phyloP scores from a whole-genome alignment of 2,329 filamentous ascomycete genomes.

The Apiospora marii region DNA sequence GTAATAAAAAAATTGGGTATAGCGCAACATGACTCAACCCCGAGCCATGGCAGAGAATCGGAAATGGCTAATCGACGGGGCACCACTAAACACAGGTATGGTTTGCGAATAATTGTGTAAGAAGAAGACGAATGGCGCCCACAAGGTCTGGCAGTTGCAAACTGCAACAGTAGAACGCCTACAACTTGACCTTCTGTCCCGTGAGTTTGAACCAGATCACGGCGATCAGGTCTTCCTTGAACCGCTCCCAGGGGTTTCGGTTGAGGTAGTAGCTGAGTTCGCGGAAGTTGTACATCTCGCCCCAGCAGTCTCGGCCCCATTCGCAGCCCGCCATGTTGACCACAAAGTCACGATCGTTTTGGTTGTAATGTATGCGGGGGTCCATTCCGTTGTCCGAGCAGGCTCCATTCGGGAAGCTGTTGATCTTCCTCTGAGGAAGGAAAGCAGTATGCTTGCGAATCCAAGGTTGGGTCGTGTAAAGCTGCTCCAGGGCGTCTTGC shows the following conservation, averaged over 20 bases:
- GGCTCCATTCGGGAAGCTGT: slow-evolving; percentile 90
- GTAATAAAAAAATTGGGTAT: slow-evolving; percentile 15
- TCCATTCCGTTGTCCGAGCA: slow-evolving; percentile 82
- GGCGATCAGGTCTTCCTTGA: slow-evolving; percentile 72
- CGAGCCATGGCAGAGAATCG: slow-evolving; percentile 21
- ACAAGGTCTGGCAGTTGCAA: not conserved
- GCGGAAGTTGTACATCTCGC: slow-evolving; percentile 95
- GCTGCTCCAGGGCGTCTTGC: slow-evolving; percentile 91
- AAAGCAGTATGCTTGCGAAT: slow-evolving; percentile 88
- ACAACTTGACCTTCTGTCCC: slow-evolving; percentile 66
- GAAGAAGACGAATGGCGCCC: not conserved
- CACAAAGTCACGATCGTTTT: slow-evolving; percentile 87
- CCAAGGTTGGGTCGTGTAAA: slow-evolving; percentile 93
- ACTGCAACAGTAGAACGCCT: slow-evolving; percentile 27
- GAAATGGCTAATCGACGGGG: slow-evolving; percentile 4
- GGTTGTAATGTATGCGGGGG: slow-evolving; percentile 82
- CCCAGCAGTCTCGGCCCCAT: slow-evolving; percentile 97
- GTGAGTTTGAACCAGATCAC: slow-evolving; percentile 70
- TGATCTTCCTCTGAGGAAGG: slow-evolving; percentile 89
- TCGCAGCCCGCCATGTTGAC: slow-evolving; percentile 99
- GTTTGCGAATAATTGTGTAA: not conserved
- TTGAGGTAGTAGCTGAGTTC: slow-evolving; percentile 92
- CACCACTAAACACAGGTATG: slow-evolving; percentile 9
- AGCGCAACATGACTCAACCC: slow-evolving; percentile 12
- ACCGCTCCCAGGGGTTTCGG: slow-evolving; percentile 79